Evolutionary conservation across 345 rosid genomes (phyloP).

Genomic region (Raphanus raphanistrum): DNA sequence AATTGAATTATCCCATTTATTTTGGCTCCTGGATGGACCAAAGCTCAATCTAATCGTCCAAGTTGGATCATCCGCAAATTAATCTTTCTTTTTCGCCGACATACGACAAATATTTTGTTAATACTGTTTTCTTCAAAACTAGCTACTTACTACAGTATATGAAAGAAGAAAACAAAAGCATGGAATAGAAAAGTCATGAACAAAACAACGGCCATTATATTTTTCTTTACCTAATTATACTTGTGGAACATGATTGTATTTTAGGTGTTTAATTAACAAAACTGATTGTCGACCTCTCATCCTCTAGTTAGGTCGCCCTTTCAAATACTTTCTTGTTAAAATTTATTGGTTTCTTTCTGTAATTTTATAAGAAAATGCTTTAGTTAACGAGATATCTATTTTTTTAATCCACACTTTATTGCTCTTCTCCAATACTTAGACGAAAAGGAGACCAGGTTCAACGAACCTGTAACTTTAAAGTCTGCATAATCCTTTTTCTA

Average conservation of each 20-base stretch:
- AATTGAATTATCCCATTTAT: too few species aligned
- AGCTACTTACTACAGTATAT: neutral
- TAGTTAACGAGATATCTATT: conserved; percentile 10
- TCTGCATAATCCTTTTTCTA: neutral
- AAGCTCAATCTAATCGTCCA: neutral
- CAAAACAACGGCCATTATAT: conserved; percentile 24
- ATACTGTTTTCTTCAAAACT: neutral
- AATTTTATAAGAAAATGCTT: neutral
- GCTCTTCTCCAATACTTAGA: neutral
- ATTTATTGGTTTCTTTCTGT: neutral
- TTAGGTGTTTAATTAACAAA: neutral
- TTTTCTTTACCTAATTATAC: conserved; percentile 2
- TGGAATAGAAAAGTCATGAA: neutral
- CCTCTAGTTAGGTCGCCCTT: conserved; percentile 19
- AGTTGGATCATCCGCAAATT: neutral
- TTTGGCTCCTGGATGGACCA: neutral
- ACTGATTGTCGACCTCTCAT: neutral
- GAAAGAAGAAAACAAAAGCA: conserved; percentile 2
- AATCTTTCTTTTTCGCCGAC: conserved; percentile 11
- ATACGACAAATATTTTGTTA: neutral
- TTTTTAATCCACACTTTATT: neutral
- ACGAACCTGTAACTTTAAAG: conserved; percentile 6
- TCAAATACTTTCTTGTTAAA: conserved; percentile 9
- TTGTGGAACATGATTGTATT: conserved; percentile 21
- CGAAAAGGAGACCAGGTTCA: conserved; percentile 33